Conservation (phyloP, 2,329 filamentous ascomycete genomes). For the Hypoxylon sp. region DNA sequence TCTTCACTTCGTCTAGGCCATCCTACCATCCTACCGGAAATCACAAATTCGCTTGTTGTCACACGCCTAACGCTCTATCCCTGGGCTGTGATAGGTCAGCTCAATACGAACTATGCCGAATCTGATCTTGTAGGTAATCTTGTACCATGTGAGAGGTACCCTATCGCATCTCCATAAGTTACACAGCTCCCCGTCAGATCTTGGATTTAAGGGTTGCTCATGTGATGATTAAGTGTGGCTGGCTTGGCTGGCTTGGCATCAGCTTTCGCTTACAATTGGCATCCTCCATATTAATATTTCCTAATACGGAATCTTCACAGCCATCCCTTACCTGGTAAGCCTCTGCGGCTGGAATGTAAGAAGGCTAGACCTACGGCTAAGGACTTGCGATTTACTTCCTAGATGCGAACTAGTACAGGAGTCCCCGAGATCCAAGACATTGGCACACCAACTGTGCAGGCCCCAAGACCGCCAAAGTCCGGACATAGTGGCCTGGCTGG, state of each 20-base stretch:
- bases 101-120: neutral
- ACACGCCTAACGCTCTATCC: neutral
- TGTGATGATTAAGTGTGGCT: conserved; percentile 11
- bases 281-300: conserved; percentile 6
- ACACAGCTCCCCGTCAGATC: neutral
- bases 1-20: too few relatives aligned
- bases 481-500: conserved; percentile 2
- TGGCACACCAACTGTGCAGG: conserved; percentile 9
- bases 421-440: conserved; percentile 4
- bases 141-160: neutral
- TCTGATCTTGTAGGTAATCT: conserved; percentile 13
- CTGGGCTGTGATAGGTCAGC: neutral
- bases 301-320: neutral
- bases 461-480: conserved; percentile 6
- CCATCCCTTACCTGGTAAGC: conserved; percentile 8
- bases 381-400: neutral
- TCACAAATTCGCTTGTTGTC: neutral
- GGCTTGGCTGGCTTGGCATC: conserved; percentile 12
- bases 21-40: too few relatives aligned
- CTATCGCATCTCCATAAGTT: neutral
- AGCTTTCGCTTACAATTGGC: conserved; percentile 8
- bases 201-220: conserved; percentile 10
- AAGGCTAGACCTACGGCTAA: neutral
- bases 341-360: conserved; percentile 19
- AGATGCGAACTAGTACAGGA: conserved; percentile 17